phyloP scores from a whole-genome alignment of 2,329 filamentous ascomycete species.

The Colletotrichum navitas region DNA sequence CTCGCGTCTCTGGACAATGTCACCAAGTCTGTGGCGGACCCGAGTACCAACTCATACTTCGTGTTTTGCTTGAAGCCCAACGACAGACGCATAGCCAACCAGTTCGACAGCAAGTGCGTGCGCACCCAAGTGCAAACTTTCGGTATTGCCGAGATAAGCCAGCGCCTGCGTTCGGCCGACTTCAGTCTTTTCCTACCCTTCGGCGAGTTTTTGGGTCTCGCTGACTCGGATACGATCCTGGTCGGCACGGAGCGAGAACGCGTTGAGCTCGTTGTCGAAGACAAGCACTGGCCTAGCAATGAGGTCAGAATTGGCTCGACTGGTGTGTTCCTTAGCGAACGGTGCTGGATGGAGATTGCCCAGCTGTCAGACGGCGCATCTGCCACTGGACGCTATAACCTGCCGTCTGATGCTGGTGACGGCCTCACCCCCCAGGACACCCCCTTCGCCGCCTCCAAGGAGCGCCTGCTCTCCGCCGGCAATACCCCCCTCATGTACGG shows the following conservation, averaged over 20 bases:
- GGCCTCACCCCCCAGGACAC: slow-evolving; percentile 70
- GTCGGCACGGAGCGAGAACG: slow-evolving; percentile 95
- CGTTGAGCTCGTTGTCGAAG: slow-evolving; percentile 89
- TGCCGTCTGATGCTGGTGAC: slow-evolving; percentile 72
- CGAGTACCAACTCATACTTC: slow-evolving; percentile 93
- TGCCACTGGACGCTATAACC: slow-evolving; percentile 65
- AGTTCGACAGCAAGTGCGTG: slow-evolving; percentile 99
- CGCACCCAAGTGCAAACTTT: slow-evolving; percentile 94
- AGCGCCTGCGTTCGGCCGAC: slow-evolving; percentile 90
- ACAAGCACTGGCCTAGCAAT: slow-evolving; percentile 91
- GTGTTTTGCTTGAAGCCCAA: slow-evolving; percentile 98
- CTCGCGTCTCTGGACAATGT: slow-evolving; percentile 90
- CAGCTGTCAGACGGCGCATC: slow-evolving; percentile 75
- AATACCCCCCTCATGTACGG: slow-evolving; percentile 73
- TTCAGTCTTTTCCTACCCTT: slow-evolving; percentile 97
- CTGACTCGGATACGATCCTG: slow-evolving; percentile 85
- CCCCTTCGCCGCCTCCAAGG: slow-evolving; percentile 74
- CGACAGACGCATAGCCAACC: slow-evolving; percentile 95
- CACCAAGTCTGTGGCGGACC: slow-evolving; percentile 84
- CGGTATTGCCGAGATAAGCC: slow-evolving; percentile 96
- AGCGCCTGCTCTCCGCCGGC: slow-evolving; percentile 66
- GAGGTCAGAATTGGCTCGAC: slow-evolving; percentile 93
- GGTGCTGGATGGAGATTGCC: slow-evolving; percentile 93
- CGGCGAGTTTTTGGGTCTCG: slow-evolving; percentile 91
- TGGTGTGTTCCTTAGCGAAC: slow-evolving; percentile 94